Base-by-base conservation (phyloP, 106 monocot genomes). In the Phalaenopsis aphrodite region DNA sequence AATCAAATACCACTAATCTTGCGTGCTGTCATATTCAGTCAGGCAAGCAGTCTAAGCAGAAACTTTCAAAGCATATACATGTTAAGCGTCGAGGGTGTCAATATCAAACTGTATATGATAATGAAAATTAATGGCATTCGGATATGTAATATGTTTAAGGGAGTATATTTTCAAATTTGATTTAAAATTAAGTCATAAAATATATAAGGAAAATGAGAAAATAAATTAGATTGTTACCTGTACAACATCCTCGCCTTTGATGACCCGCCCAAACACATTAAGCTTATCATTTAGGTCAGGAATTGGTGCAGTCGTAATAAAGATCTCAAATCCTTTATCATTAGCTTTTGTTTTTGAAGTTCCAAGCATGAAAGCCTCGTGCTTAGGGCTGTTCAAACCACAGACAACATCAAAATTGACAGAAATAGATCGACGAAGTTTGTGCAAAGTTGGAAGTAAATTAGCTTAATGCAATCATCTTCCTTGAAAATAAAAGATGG, bases 331-430 rank as follows among this genome's bases (percentile, higher is more conserved):
- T 57, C 87, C 93, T 87, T 88, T 88, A 77, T 52, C 86, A 64
- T 90, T 85, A 19, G 80, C 67, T 72, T 86, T 88, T 37, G 82
- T 66, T 81, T 90, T 92, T 75, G 88, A 84, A 67, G 99, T 99
- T 83, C 99, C 99, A 83, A 99, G 81, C 99, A 99, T 91, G 80
- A 99, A 99, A 17, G 95, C 95, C 79, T 99, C 99, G 56, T 93
- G 99, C 80, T 95, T 99, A 82, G 95, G 88, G 76, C 99, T 99
- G 90, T 24, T 79, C 17, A 78, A 56, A 6, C 41, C 1, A 36
- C 2, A 12, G 10, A 49, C 52, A 55, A 12, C 14, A 49, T 37
- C 52, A 71, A 80, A 52, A 68, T 19, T 72, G 23, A 49, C 38
- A 78, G 39, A 15, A 78, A 42, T 14, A 52, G 14, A 10, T 2